Base-by-base conservation (phyloP, 176 grass and related monocot species). In the Phoenix roebelenii region DNA sequence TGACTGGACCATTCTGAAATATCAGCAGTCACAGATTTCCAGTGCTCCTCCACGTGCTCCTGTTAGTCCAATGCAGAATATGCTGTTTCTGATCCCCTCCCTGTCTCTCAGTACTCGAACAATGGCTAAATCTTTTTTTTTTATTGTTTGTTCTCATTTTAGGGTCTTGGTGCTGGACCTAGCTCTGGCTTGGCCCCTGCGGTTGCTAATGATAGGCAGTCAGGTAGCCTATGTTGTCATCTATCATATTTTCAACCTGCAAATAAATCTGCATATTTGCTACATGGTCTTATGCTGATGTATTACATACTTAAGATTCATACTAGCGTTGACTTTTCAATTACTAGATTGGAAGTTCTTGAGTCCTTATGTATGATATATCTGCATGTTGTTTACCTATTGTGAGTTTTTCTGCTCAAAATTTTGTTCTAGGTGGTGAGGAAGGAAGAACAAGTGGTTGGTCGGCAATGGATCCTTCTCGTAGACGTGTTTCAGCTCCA, bases 1-100 rank as follows among this genome's bases (percentile, higher is more conserved):
- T 17, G 90, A 95, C 62, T 95, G 90, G 90, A 95, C 90, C 55
- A 89, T 95, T 69, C 79, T 95, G 51, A 95, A 89, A 80, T 89
- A 89, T 64, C 90, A 95, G 74, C 85, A 95, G 52, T 75, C 82
- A 50, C 90, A 95, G 16, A 84, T 95, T 71, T 57, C 65, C 29
- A 87, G 81, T 70, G 71, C 68, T 59, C 85, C 85, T 64, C 82
- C 85, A 12, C 79, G 74, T 63, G 82, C 74, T 81, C 22, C 74
- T 66, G 90, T 95, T 29, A 76, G 85, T 89, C 22, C 10, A 62
- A 61, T 54, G 16, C 18, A 54, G 57, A 22, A 39, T 39, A 39
- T 39, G 26, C 10, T 23, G n/a, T 74, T 65, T 65, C 6, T 71
- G n/a, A 35, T 60, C 25, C 29, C 25, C 17, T 16, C 25, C 1